Evolutionary conservation across 495 filamentous ascomycete genomes (phyloP), one percentile per base, ranked within the genome.

Genomic region (Chlorociboria aeruginascens): DNA sequence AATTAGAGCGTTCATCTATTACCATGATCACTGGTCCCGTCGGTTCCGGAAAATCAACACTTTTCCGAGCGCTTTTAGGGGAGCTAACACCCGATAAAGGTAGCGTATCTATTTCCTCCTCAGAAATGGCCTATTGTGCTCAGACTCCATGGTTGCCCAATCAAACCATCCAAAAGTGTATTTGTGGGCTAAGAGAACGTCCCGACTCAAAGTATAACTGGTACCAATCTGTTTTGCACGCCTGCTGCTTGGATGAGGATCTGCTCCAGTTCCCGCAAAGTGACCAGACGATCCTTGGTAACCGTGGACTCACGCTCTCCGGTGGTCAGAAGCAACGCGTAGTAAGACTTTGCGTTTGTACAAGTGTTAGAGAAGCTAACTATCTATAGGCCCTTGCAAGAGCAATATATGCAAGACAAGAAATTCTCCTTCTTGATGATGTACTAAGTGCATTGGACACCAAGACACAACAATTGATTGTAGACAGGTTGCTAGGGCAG

Each of bases 21-120:
- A 73, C 68, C 3, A 69, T 78, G 53, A 53, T 83, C 11, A 62
- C 79, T 37, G 79, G 79, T 11, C 74, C 78, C 3, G 73, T 78
- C 7, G 77, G 77, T 6, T 75, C 68, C 39, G 80, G 80, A 6
- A 83, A 83, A 49, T 71, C 73, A 3, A 76, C 74, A 2, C 48
- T 84, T 9, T 57, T 84, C 17, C 73, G 73, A 39, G 69, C 70
- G 7, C 49, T 84, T 12, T 66, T 81, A 0, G 76, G 78, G 16
- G 79, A 84, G 51, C 60, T 74, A 2, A 65, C 67, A 49, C 71
- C 35, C 48, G 65, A 7, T 50, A 35, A 32, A 67, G 59, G 69
- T 56, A 17, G 67, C 67, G 0, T 76, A 8, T 6, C 6, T 8
- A 17, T 49, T 34, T 34, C 45, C 1, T n/a, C 13, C 29, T 16